A percentile compares a stretch with the other conserved stretches of the same genome.
phyloP scores from a whole-genome alignment of 1,284 basidiomycete species.

The Coniferiporia weirii region DNA sequence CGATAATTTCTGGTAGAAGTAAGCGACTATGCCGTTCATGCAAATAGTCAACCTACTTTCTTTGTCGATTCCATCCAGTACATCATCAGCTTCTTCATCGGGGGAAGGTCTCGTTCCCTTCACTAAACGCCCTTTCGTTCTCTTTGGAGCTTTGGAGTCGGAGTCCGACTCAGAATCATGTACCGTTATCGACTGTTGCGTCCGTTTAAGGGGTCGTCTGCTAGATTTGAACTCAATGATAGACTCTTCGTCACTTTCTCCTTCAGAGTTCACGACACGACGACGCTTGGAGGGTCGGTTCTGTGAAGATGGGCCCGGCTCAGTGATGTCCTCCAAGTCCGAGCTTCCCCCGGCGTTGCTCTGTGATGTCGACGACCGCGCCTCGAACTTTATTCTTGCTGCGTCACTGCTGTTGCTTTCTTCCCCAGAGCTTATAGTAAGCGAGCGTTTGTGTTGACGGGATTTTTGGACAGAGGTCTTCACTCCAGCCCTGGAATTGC shows the following conservation, averaged over 20 bases:
- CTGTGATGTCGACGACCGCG: conserved; percentile 5
- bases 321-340: neutral
- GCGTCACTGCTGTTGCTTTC: conserved; percentile 17
- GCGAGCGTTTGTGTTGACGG: neutral
- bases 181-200: neutral
- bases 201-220: neutral
- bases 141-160: conserved; percentile 3
- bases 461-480: neutral
- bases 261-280: conserved; percentile 15
- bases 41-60: conserved; percentile 35
- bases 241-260: conserved; percentile 3
- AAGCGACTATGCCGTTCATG: neutral
- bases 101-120: conserved; percentile 42
- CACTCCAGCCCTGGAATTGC: neutral
- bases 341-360: neutral
- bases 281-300: conserved; percentile 4
- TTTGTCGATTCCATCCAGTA: conserved; percentile 56
- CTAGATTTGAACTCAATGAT: neutral
- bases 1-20: conserved; percentile 48
- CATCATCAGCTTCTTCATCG: conserved; percentile 43
- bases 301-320: conserved; percentile 1
- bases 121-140: conserved; percentile 25
- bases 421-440: neutral
- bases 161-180: conserved; percentile 10
- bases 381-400: conserved; percentile 16